Conservation (phyloP, 2,329 filamentous ascomycete species). For the Keithomyces neogunnii region DNA sequence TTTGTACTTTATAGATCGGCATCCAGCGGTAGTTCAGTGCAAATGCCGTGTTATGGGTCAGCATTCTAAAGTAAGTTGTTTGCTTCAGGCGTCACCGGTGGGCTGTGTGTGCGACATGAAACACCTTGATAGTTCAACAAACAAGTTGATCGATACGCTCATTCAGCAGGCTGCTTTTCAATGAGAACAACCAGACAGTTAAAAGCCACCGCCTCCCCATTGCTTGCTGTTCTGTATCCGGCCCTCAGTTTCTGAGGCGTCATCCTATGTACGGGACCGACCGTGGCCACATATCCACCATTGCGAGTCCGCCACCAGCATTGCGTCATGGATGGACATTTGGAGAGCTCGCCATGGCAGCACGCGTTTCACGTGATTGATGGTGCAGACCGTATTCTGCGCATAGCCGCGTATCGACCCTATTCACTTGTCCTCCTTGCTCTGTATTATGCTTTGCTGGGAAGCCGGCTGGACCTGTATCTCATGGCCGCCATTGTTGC, state of each 20-base stretch:
- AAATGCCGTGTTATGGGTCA: too few species aligned
- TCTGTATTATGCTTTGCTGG: constrained; percentile 13
- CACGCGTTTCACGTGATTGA: constrained; percentile 13
- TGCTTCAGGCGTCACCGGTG: too few species aligned
- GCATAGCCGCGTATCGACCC: not conserved
- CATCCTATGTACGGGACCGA: too few species aligned
- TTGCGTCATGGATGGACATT: constrained; percentile 16
- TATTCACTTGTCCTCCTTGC: constrained; percentile 2
- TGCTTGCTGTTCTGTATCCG: too few species aligned
- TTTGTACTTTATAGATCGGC: too few species aligned
- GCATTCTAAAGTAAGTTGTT: too few species aligned
- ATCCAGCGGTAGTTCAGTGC: too few species aligned
- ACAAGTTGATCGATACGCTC: not conserved
- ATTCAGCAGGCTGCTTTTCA: not conserved
- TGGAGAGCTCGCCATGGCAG: constrained; percentile 15
- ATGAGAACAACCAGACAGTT: not conserved
- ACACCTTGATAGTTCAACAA: constrained; percentile 21
- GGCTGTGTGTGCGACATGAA: not conserved
- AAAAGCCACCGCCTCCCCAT: not conserved
- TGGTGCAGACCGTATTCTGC: constrained; percentile 10
- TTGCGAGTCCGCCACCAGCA: not conserved
- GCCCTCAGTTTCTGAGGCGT: too few species aligned
- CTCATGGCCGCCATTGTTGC: constrained; percentile 5
- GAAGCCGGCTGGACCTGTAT: constrained; percentile 14
- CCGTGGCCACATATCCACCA: too few species aligned